Evolutionary conservation across 176 grass and related monocot genomes (phyloP).

Genomic region (Lolium perenne): DNA sequence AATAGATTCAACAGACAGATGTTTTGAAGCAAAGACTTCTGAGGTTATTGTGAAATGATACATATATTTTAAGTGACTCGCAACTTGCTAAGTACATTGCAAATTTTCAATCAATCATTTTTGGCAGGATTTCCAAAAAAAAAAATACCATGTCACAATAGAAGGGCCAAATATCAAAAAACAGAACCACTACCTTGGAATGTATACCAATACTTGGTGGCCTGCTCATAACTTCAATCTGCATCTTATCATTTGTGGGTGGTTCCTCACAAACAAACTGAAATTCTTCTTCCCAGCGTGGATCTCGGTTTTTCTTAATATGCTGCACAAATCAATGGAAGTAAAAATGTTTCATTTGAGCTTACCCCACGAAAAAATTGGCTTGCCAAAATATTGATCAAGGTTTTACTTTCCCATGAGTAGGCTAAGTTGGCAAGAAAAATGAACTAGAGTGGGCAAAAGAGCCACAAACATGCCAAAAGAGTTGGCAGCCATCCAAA

Average conservation of each 20-base stretch:
- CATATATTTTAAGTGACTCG: background rate
- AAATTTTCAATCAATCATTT: background rate
- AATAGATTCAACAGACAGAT: background rate
- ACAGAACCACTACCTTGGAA: constrained; percentile 65
- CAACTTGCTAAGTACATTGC: background rate
- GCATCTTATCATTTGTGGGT: constrained; percentile 74
- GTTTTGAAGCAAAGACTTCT: background rate
- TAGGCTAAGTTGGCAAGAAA: background rate
- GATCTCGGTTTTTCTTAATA: constrained; percentile 86
- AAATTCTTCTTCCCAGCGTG: constrained; percentile 80
- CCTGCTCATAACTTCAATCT: constrained; percentile 80
- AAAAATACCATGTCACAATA: background rate
- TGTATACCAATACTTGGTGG: constrained; percentile 79
- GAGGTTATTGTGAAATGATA: background rate
- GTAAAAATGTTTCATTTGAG: background rate
- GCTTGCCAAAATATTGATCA: background rate
- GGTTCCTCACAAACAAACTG: constrained; percentile 77
- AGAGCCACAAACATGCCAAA: background rate
- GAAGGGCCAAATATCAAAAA: background rate
- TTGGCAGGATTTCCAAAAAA: background rate
- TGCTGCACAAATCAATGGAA: constrained; percentile 49
- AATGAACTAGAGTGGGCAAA: background rate
- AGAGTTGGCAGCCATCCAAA: background rate
- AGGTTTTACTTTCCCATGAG: background rate
- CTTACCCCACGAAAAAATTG: background rate